Base-by-base conservation (phyloP, 2,329 filamentous ascomycete genomes). In the Fonsecaea monophora region DNA sequence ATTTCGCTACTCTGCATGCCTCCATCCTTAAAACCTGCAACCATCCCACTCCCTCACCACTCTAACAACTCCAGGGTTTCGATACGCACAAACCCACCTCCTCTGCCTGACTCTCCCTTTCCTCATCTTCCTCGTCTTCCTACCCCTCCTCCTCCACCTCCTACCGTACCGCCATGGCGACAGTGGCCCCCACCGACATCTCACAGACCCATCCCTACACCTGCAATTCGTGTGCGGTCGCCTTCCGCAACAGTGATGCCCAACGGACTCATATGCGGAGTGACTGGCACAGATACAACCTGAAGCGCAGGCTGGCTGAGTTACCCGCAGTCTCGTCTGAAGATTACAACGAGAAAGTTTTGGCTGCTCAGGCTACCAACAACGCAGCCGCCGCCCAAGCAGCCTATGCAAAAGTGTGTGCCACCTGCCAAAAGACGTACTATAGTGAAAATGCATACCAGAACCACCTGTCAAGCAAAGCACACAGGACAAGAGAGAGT, bases 221-320 rank as follows among this genome's bases (percentile, higher is more conserved):
- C 64, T 99, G 95, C 88, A 99, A 98, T 80, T 95, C 94, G 66
- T 99, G 95, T 77, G 92, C 97, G 78, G 94, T 99, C 73, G 95
- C 94, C 60, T 99, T 98, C 81, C 90, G 94, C 72, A 93, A 92
- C 77, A 93, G 92, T 78, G 94, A 98, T 77, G 85, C 96, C 64
- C 95, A 99, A 82, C 90, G 95, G 78, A 89, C 88, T 42, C 95
- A 99, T 78, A 99, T 99, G 95, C 93, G 95, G 79, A 95, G 90
- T 74, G 95, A 99, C 82, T 99, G 95, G 95, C 94, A 99, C 79
- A 90, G 95, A 71, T 97, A 97, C 81, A 99, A 99, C 78, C 87
- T 98, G 74, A 97, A 98, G 83, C 92, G 95, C 73, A 90, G 94
- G 74, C 91, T 98, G 64, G 93, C 94, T 50, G 92, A 92, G 5